These are phyloP conservation scores for Xerocomus spinulosus DNA, from an alignment of 768 basidiomycete species.

Conservation along the genomic window DNA sequence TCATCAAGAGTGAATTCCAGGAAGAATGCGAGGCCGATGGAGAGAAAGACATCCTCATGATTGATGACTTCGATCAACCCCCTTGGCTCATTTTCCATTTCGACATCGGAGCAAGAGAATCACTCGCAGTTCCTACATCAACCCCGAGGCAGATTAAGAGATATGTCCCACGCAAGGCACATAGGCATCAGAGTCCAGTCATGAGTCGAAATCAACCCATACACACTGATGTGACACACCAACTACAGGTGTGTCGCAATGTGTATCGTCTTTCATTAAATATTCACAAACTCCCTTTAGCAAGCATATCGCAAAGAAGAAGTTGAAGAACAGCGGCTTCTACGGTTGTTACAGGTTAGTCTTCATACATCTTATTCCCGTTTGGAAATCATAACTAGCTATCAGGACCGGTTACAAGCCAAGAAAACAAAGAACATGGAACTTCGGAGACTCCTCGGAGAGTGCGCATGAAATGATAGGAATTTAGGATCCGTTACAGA, in stretches of 20 bases:
- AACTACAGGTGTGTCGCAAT: conserved; percentile 1
- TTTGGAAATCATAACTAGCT: background rate
- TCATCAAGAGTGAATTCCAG: conserved; percentile 3
- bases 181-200: background rate
- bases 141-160: background rate
- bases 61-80: conserved; percentile 7
- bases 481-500: background rate
- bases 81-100: conserved; percentile 15
- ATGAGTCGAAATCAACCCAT: background rate
- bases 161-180: background rate
- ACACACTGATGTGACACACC: no score
- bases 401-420: conserved; percentile 4
- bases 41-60: conserved; percentile 8
- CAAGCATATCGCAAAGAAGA: conserved; percentile 9
- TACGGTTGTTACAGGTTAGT: conserved; percentile 11
- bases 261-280: no score
- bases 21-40: background rate
- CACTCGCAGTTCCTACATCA: background rate
- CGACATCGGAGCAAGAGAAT: conserved; percentile 2
- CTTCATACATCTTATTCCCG: background rate
- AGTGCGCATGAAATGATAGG: background rate
- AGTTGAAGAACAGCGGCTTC: conserved; percentile 12
- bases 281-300: background rate
- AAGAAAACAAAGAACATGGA: conserved; percentile 9
- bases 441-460: conserved; percentile 12